A percentile compares a stretch with the other conserved stretches of the same genome.
These are phyloP conservation scores for Xylaria digitata DNA, from an alignment of 2,329 filamentous ascomycete species.

Conservation along the genomic window DNA sequence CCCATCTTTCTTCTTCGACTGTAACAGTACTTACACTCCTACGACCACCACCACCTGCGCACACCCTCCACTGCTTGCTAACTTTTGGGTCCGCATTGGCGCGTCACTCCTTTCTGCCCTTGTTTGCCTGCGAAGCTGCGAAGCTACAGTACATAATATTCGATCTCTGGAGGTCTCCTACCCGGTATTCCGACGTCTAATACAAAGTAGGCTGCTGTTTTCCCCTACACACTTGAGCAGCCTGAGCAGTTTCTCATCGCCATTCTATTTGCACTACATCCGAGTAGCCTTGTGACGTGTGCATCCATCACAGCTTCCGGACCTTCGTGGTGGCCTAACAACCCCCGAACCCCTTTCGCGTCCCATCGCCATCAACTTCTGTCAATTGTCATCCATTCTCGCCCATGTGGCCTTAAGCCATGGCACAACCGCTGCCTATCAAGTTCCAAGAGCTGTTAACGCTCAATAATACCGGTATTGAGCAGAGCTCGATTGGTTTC, in stretches of 20 bases:
- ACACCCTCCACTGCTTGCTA: conserved; percentile 17
- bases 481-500: conserved; percentile 75
- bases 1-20: conserved; percentile 29
- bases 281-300: conserved; percentile 23
- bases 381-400: conserved; percentile 33
- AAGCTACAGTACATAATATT: conserved; percentile 39
- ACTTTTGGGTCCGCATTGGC: conserved; percentile 32
- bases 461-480: conserved; percentile 61
- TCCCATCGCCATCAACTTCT: conserved; percentile 19
- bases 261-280: conserved; percentile 18
- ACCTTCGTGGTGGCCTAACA: conserved; percentile 32
- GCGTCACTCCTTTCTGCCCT: conserved; percentile 43
- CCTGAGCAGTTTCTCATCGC: conserved; percentile 11
- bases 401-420: conserved; percentile 53
- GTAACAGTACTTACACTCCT: conserved; percentile 39
- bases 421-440: conserved; percentile 80
- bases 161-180: conserved; percentile 39
- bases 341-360: conserved; percentile 14
- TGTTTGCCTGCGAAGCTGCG: conserved; percentile 22
- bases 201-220: conserved; percentile 39
- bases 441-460: conserved; percentile 93
- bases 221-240: conserved; percentile 31
- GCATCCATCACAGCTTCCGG: conserved; percentile 17
- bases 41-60: conserved; percentile 26
- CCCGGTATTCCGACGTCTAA: conserved; percentile 40